Evolutionary conservation across 2,329 filamentous ascomycete genomes (phyloP).

Genomic region (Trichoderma cornu-damae): DNA sequence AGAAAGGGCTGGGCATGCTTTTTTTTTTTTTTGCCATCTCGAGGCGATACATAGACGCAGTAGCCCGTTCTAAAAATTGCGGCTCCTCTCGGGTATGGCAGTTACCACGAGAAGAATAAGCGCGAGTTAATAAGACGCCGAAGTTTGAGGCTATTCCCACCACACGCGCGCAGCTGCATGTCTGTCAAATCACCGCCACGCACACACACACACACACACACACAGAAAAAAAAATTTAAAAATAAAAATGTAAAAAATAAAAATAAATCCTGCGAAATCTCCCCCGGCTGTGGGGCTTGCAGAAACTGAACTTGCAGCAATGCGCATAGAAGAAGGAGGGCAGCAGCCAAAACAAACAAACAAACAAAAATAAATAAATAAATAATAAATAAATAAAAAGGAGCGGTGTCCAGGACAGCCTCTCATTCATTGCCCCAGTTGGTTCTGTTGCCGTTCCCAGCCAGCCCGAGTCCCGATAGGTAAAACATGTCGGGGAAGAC

Average conservation of each 20-base stretch:
- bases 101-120: no score
- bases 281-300: neutral
- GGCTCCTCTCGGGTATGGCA: no score
- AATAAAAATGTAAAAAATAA: no score
- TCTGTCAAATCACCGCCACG: neutral
- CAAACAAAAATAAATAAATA: no score
- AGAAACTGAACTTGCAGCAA: conserved; percentile 1
- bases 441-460: neutral
- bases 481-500: neutral
- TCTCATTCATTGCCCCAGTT: no score
- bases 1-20: no score
- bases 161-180: neutral
- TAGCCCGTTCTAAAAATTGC: neutral
- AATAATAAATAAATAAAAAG: conserved; percentile 3
- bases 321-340: neutral
- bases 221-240: no score
- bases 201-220: no score
- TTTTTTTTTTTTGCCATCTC: neutral
- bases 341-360: no score
- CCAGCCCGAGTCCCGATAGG: neutral
- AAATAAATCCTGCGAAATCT: neutral
- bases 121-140: no score
- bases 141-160: conserved; percentile 13
- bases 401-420: conserved; percentile 11
- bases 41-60: neutral